Evolutionary conservation across 2,329 filamentous ascomycete genomes (phyloP).

Genomic region (Colletotrichum musae): DNA sequence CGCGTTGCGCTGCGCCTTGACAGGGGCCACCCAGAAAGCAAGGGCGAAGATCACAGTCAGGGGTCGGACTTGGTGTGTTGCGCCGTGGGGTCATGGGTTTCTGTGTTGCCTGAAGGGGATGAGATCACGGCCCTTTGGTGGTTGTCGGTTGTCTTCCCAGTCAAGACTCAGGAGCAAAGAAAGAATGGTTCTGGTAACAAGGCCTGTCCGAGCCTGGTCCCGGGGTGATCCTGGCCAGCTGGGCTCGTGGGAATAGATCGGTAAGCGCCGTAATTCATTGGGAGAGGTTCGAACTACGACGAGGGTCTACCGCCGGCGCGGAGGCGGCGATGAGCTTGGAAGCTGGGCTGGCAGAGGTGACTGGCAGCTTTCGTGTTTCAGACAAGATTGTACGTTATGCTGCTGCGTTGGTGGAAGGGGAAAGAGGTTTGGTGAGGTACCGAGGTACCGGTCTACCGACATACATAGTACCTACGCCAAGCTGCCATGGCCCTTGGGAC

Average conservation of each 20-base stretch:
- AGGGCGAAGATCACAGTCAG: slow-evolving; percentile 33
- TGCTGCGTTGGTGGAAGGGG: slow-evolving; percentile 10
- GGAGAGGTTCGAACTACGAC: slow-evolving; percentile 14
- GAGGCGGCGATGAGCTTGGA: slow-evolving; percentile 19
- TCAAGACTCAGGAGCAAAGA: slow-evolving; percentile 1
- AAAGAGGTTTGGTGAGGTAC: slow-evolving; percentile 5
- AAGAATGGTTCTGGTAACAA: background rate
- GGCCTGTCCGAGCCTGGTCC: slow-evolving; percentile 13
- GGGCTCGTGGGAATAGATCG: background rate
- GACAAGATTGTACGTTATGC: slow-evolving; percentile 41
- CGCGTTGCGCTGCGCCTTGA: slow-evolving; percentile 10
- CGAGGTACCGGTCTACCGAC: too few relatives aligned
- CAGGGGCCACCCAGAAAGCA: slow-evolving; percentile 25
- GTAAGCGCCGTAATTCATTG: slow-evolving; percentile 31
- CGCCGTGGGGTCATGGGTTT: slow-evolving; percentile 12
- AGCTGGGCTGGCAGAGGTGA: slow-evolving; percentile 26
- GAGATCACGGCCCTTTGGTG: slow-evolving; percentile 12
- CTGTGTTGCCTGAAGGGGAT: slow-evolving; percentile 6
- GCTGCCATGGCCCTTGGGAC: slow-evolving; percentile 8
- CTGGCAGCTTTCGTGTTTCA: slow-evolving; percentile 39
- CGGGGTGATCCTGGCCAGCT: background rate
- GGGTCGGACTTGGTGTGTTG: slow-evolving; percentile 17
- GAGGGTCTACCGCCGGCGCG: slow-evolving; percentile 23
- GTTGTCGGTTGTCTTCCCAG: too few relatives aligned
- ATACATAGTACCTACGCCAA: background rate